Base-by-base conservation (phyloP, 2,329 filamentous ascomycete genomes). In the Magnaporthiopsis rhizophila region DNA sequence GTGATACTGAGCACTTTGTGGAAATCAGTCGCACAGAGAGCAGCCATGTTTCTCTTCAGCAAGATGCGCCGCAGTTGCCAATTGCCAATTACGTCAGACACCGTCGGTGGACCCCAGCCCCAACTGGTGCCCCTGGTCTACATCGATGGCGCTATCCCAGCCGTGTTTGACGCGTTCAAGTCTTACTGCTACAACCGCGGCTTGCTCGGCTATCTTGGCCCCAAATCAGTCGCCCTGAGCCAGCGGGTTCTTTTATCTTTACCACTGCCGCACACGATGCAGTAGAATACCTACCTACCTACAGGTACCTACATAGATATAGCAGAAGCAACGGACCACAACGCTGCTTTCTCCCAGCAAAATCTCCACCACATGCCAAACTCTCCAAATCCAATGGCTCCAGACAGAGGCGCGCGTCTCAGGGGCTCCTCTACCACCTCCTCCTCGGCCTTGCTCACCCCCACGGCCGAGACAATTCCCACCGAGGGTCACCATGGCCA, bases 401-500 rank as follows among this genome's bases (percentile, higher is more conserved):
- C 61, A n/a, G 61, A 62, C 28, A 62, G 61, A 62, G 61, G 45
- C 15, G 13, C 28, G 26, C 36, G 50, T 28, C 18, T 24, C 24
- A 28, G 26, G 12, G 30, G 57, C 57, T 50, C 28, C 60, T 38
- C 38, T 30, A 26, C 21, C 45, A 11, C 24, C 45, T 28, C 30
- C 50, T 34, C 30, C 50, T 34, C 53, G 45, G 28, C 45, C 50
- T 24, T 57, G 30, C 30, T 62, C 61, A 30, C 61, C 18, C 28
- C 21, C 45, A 7, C 53, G 18, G 13, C 61, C 8, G 61, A 53
- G 21, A 6, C 36, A 30, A 38, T 18, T 11, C 21, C 28, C 57
- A 60, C 24, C 0, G 34, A 15, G 8, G 18, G 9, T 3, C 26
- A 26, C 13, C 58, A 72, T 72, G 70, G 67, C 68, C 57, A 56